phyloP scores from a whole-genome alignment of 1,284 basidiomycete genomes.

The Moesziomyces sp. region DNA sequence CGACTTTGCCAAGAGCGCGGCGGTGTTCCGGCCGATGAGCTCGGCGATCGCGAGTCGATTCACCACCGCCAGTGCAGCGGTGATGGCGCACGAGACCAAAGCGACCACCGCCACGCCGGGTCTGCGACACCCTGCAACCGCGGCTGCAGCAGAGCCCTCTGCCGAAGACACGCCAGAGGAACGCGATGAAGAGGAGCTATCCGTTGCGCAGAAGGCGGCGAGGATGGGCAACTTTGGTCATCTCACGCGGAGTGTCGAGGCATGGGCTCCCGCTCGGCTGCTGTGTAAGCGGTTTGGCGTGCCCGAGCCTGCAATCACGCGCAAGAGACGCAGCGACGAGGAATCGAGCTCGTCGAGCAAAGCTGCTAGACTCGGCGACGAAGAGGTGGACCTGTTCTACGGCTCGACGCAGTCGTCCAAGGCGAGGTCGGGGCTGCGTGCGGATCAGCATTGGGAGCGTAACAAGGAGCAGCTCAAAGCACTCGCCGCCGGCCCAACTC shows the following conservation, averaged over 20 bases:
- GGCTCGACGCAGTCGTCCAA: constrained; percentile 14
- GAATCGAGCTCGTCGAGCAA: neutral
- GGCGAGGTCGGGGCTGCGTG: constrained; percentile 4
- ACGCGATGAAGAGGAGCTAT: constrained; percentile 68
- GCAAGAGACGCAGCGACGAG: constrained; percentile 9
- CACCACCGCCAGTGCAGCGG: constrained; percentile 73
- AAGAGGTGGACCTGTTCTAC: constrained; percentile 26
- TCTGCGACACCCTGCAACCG: constrained; percentile 71
- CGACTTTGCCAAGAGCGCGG: constrained; percentile 86
- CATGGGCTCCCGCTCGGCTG: constrained; percentile 83
- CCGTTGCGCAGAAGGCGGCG: constrained; percentile 83
- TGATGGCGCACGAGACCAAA: constrained; percentile 64
- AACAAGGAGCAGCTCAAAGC: constrained; percentile 29
- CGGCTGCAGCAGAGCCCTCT: constrained; percentile 17
- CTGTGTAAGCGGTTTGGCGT: constrained; percentile 96
- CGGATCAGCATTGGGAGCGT: constrained; percentile 41
- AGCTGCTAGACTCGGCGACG: constrained; percentile 1
- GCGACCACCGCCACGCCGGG: constrained; percentile 71
- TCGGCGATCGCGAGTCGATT: constrained; percentile 93
- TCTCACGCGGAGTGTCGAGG: constrained; percentile 78
- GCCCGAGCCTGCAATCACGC: constrained; percentile 74
- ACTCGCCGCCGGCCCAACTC: constrained; percentile 21
- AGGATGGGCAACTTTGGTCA: constrained; percentile 85
- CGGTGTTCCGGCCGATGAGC: constrained; percentile 89
- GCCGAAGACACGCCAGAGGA: constrained; percentile 61